These are phyloP conservation scores for Corylus heterophylla DNA, from an alignment of 306 rosid genomes.

Conservation along the genomic window DNA sequence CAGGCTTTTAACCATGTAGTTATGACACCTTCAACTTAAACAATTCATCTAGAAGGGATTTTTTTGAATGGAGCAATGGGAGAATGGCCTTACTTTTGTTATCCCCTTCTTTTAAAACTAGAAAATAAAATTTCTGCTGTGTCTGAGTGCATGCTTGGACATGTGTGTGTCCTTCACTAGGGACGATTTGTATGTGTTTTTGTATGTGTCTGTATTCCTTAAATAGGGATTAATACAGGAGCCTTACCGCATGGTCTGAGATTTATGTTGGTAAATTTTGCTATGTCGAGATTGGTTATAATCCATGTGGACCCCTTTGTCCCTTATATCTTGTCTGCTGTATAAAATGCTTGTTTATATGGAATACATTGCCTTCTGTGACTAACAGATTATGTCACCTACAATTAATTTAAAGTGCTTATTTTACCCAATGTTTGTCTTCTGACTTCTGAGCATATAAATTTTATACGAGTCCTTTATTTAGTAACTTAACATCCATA, in stretches of 20 bases:
- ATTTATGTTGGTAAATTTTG: background rate
- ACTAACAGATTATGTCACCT: background rate
- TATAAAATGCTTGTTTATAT: background rate
- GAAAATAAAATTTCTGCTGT: background rate
- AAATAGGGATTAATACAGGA: background rate
- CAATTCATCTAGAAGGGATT: background rate
- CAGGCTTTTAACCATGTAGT: background rate
- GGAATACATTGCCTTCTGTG: background rate
- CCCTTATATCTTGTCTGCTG: too few species aligned
- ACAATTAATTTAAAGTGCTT: background rate
- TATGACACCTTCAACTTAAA: background rate
- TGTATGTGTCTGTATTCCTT: background rate
- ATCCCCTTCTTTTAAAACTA: background rate
- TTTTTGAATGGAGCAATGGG: background rate
- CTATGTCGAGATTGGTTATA: background rate
- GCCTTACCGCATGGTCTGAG: background rate
- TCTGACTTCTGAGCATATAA: background rate
- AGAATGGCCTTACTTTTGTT: background rate
- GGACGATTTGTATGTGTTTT: background rate
- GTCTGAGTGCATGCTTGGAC: background rate
- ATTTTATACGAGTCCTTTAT: background rate
- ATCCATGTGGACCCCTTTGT: too few species aligned
- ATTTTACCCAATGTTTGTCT: conserved; percentile 2
- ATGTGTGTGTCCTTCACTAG: background rate
- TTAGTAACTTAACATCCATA: too few species aligned